Percentiles rank a stretch among this genome's conserved stretches.
These are phyloP conservation scores for Ceratocystis variospora DNA, from an alignment of 2,329 filamentous ascomycete genomes.

Conservation along the genomic window DNA sequence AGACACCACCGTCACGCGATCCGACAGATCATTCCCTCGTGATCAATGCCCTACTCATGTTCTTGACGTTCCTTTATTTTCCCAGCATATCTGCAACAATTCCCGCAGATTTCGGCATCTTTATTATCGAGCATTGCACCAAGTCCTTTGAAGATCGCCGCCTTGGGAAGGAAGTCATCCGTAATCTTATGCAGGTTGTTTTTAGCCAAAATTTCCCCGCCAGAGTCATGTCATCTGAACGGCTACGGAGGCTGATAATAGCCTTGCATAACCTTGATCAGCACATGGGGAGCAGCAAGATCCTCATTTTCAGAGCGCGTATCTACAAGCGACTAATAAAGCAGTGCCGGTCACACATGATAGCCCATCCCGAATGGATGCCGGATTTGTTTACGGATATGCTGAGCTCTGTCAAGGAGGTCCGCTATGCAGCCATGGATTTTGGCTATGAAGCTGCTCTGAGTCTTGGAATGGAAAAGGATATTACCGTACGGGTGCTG, in stretches of 20 bases:
- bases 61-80: conserved; percentile 64
- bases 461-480: conserved; percentile 52
- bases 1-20: conserved; percentile 42
- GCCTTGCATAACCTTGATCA: conserved; percentile 60
- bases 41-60: conserved; percentile 63
- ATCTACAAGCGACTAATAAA: conserved; percentile 67
- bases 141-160: conserved; percentile 53
- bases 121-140: conserved; percentile 70
- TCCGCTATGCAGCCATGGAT: conserved; percentile 58
- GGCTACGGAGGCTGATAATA: conserved; percentile 56
- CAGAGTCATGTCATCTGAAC: conserved; percentile 58
- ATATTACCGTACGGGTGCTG: conserved; percentile 51
- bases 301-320: conserved; percentile 59
- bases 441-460: conserved; percentile 60
- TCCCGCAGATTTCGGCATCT: conserved; percentile 63
- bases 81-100: conserved; percentile 56
- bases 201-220: conserved; percentile 65
- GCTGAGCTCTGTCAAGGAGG: conserved; percentile 64
- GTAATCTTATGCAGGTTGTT: conserved; percentile 67
- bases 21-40: conserved; percentile 53
- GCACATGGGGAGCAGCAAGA: conserved; percentile 64
- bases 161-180: conserved; percentile 62
- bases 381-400: conserved; percentile 70
- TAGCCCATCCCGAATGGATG: conserved; percentile 62
- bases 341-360: conserved; percentile 58